phyloP scores from a whole-genome alignment of 2,329 filamentous ascomycete species.

The Trichoderma sp. region DNA sequence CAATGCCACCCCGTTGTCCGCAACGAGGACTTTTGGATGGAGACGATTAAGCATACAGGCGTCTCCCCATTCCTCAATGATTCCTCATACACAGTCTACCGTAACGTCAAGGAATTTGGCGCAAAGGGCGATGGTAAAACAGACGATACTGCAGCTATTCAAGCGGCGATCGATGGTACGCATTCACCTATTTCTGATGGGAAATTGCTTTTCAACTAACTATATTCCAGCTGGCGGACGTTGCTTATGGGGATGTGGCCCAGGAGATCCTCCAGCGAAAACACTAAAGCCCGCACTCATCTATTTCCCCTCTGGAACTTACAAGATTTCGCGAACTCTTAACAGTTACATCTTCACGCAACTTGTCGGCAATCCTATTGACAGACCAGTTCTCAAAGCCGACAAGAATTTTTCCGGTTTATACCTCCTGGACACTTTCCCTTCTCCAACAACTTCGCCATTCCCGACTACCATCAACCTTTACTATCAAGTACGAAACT shows the following conservation, averaged over 20 bases:
- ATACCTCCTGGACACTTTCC: conserved; percentile 29
- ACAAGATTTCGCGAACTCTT: conserved; percentile 33
- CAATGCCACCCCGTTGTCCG: conserved; percentile 22
- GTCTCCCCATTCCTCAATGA: conserved; percentile 39
- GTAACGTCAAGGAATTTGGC: conserved; percentile 40
- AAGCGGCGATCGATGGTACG: conserved; percentile 63
- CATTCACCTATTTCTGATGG: too few species aligned
- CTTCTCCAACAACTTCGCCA: conserved; percentile 27
- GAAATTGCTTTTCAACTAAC: neutral
- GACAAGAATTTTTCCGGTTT: conserved; percentile 24
- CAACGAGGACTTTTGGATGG: conserved; percentile 34
- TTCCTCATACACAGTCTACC: conserved; percentile 37
- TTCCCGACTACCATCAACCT: conserved; percentile 31
- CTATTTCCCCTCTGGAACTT: conserved; percentile 37
- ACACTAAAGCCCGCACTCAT: conserved; percentile 32
- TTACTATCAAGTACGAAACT: conserved; percentile 30
- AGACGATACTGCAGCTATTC: conserved; percentile 78
- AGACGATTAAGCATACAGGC: conserved; percentile 37
- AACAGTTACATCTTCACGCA: conserved; percentile 32
- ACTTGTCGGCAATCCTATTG: conserved; percentile 28
- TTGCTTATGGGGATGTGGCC: conserved; percentile 28
- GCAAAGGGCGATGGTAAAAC: conserved; percentile 37
- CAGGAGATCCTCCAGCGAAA: conserved; percentile 28
- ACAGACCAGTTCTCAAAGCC: conserved; percentile 29
- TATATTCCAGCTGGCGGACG: conserved; percentile 24